Evolutionary conservation across 2,329 filamentous ascomycete genomes (phyloP), one percentile per base, ranked within the genome.

Genomic region (Chlorencoelia australis): DNA sequence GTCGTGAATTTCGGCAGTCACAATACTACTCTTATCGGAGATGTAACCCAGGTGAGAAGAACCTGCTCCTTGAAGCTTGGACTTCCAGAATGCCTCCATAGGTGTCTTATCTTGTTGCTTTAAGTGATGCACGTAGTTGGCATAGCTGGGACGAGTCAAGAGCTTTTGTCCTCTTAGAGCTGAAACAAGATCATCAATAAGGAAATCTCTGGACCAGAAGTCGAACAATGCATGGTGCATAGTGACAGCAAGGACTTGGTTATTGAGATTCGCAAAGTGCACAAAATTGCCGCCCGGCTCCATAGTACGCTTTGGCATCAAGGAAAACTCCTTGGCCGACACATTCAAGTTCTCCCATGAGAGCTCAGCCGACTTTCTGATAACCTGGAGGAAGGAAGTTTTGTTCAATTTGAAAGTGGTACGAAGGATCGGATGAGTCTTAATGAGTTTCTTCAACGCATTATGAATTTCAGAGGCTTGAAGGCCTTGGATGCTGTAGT

Each of bases 221-320:
- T 37, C 35, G 4, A 37, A 37, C 1, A 37, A 19, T 3, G 13
- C 35, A 17, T 37, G 28, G 28, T 30, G 29, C 2, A 37, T 17
- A 10, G 15, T 37, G 28, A 37, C 15, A 21, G 21, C 15, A 2
- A 31, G 16, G 11, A 30, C 16, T 10, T 15, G 11, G 7, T 24
- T 7, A 24, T 7, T 24, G 7, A 24, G 7, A 7, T 24, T 24
- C 21, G 11, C 21, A 24, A 24, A 24, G 11, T 24, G 21, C 11
- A 24, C 7, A 7, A 24, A 11, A 24, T 24, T 11, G 7, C 7
- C 11, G 7, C 21, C 11, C 21, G 7, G 7, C 11, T 24, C 21
- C 21, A 11, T 7, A 11, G 21, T 24, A 7, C 11, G 21, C 11
- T 24, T 7, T 24, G 7, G 21, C 11, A 24, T 11, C 7, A 7